phyloP scores from a whole-genome alignment of 2,329 filamentous ascomycete species.

The Xylaria sp. region DNA sequence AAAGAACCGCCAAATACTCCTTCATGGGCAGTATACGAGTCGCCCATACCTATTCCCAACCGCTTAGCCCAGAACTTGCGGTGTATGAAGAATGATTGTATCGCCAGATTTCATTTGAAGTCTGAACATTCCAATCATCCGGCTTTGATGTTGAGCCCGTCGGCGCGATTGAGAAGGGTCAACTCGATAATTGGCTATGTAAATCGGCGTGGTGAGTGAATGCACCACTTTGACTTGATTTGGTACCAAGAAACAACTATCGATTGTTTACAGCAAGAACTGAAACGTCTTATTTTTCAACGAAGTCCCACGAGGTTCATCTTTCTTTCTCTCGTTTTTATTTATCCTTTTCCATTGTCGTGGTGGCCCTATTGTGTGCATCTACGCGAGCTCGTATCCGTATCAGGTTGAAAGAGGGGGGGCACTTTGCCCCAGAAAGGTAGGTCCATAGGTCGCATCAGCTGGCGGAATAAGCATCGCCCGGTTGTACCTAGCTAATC shows the following conservation, averaged over 20 bases:
- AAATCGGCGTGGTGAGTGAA: neutral
- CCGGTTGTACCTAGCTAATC: constrained; percentile 8
- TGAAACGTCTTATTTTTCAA: neutral
- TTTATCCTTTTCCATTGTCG: neutral
- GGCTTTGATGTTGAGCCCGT: neutral
- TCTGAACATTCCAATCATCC: neutral
- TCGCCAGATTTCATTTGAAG: neutral
- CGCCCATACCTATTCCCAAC: neutral
- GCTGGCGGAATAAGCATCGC: constrained; percentile 17
- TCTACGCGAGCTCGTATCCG: constrained; percentile 18
- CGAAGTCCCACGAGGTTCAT: neutral
- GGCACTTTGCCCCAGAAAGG: constrained; percentile 27
- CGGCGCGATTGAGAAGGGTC: neutral
- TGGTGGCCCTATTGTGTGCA: neutral
- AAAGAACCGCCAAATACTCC: neutral
- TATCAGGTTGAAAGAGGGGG: constrained; percentile 5
- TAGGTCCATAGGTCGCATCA: constrained; percentile 26
- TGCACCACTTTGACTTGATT: neutral
- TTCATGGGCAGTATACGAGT: neutral
- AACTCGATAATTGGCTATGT: neutral
- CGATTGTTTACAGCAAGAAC: neutral
- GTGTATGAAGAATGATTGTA: too few species aligned
- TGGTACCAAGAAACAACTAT: neutral
- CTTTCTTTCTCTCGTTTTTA: neutral
- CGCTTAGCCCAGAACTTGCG: neutral